phyloP scores from a whole-genome alignment of 495 filamentous ascomycete species.

The Hypoxylon lienhwacheense region DNA sequence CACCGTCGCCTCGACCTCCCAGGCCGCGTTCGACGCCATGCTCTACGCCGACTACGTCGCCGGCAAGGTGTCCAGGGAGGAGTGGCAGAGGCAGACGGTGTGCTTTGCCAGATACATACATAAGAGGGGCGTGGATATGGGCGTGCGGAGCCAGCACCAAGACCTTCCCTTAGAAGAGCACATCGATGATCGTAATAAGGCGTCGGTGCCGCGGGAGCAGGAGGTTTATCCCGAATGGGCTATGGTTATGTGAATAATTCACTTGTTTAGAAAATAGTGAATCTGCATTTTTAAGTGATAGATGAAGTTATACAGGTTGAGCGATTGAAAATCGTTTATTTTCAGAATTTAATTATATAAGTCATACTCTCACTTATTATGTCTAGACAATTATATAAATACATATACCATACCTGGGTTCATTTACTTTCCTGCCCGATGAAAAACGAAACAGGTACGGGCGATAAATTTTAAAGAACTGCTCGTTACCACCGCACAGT shows the following conservation, averaged over 20 bases:
- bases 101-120: conserved; percentile 51
- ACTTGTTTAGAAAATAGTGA: neutral
- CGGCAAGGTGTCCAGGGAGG: conserved; percentile 43
- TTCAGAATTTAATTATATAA: neutral
- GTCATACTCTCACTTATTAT: neutral
- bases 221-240: conserved; percentile 43
- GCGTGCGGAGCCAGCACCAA: conserved; percentile 50
- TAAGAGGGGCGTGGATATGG: conserved; percentile 50
- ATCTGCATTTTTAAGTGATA: neutral
- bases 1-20: conserved; percentile 54
- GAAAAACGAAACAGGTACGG: neutral
- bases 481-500: conserved; percentile 22
- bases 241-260: conserved; percentile 18
- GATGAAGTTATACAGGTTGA: neutral
- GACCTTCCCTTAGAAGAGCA: conserved; percentile 41
- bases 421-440: neutral
- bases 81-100: conserved; percentile 51
- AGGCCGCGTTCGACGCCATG: conserved; percentile 54
- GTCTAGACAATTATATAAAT: neutral
- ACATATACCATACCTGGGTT: no score
- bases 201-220: conserved; percentile 36
- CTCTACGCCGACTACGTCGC: conserved; percentile 48
- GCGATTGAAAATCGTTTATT: neutral
- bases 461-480: neutral
- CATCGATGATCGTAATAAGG: conserved; percentile 41